A percentile compares a stretch with the other conserved stretches of the same genome.
These are phyloP conservation scores for Monosporascus sp. DNA, from an alignment of 2,329 filamentous ascomycete species.

Conservation along the genomic window DNA sequence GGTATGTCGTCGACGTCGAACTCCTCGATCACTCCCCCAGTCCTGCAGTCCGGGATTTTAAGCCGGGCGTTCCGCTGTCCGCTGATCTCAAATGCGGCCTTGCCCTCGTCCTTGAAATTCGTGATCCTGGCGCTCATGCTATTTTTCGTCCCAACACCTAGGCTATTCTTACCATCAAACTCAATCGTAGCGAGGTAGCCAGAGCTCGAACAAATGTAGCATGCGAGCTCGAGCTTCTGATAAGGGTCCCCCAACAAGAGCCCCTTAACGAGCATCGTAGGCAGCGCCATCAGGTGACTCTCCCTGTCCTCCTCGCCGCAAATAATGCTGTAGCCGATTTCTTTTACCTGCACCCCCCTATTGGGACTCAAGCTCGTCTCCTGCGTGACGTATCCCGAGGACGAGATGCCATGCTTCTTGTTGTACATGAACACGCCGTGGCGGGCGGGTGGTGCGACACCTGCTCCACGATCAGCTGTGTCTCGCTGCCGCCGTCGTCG, in stretches of 20 bases:
- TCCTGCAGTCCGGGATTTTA: slow-evolving; percentile 11
- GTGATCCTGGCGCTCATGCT: slow-evolving; percentile 17
- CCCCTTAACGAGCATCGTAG: slow-evolving; percentile 18
- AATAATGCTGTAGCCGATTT: slow-evolving; percentile 20
- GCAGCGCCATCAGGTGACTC: slow-evolving; percentile 22
- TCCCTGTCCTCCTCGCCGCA: slow-evolving; percentile 27
- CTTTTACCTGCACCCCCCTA: slow-evolving; percentile 15
- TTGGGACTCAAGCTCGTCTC: slow-evolving; percentile 18
- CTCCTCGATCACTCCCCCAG: slow-evolving; percentile 7
- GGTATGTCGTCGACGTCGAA: slow-evolving; percentile 16
- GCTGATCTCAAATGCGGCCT: slow-evolving; percentile 20
- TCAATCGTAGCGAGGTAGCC: slow-evolving; percentile 20
- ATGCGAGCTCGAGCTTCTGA: slow-evolving; percentile 19
- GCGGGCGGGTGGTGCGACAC: slow-evolving; percentile 25
- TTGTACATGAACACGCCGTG: slow-evolving; percentile 22
- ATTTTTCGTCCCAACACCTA: slow-evolving; percentile 13
- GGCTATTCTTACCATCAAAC: slow-evolving; percentile 13
- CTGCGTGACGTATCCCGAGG: slow-evolving; percentile 19
- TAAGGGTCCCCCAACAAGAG: slow-evolving; percentile 16
- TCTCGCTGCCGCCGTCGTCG: slow-evolving; percentile 18
- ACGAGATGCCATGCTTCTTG: slow-evolving; percentile 15
- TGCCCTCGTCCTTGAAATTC: slow-evolving; percentile 6
- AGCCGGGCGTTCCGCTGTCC: slow-evolving; percentile 22
- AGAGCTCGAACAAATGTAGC: slow-evolving; percentile 21
- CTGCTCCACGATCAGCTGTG: slow-evolving; percentile 19